Conservation (phyloP, 345 rosid genomes). For the Citrus sinensis region DVS_A1.0 CM039166.1:1715001-1715500, state of each 20-base stretch:
- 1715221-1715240: slow-evolving; percentile 77
- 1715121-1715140: slow-evolving; percentile 56
- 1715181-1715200: slow-evolving; percentile 83
- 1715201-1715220: slow-evolving; percentile 86
- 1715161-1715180: slow-evolving; percentile 82
- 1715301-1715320: slow-evolving; percentile 62
- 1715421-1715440: slow-evolving; percentile 84
- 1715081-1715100: slow-evolving; percentile 57
- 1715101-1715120: slow-evolving; percentile 57
- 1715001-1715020: slow-evolving; percentile 79
- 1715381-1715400: slow-evolving; percentile 79
- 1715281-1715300: slow-evolving; percentile 54
- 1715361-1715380: slow-evolving; percentile 66
- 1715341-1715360: slow-evolving; percentile 91
- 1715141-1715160: slow-evolving; percentile 72
- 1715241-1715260: slow-evolving; percentile 82
- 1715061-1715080: slow-evolving; percentile 80
- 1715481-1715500: slow-evolving; percentile 77
- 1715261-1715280: slow-evolving; percentile 59
- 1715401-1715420: slow-evolving; percentile 70
- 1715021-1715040: slow-evolving; percentile 79
- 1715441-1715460: slow-evolving; percentile 74
- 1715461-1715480: slow-evolving; percentile 79
- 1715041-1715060: slow-evolving; percentile 70
- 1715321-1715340: slow-evolving; percentile 73